These are phyloP conservation scores for Tagetes patula DNA, from an alignment of 129 eudicot genomes.

Conservation along the genomic window DNA sequence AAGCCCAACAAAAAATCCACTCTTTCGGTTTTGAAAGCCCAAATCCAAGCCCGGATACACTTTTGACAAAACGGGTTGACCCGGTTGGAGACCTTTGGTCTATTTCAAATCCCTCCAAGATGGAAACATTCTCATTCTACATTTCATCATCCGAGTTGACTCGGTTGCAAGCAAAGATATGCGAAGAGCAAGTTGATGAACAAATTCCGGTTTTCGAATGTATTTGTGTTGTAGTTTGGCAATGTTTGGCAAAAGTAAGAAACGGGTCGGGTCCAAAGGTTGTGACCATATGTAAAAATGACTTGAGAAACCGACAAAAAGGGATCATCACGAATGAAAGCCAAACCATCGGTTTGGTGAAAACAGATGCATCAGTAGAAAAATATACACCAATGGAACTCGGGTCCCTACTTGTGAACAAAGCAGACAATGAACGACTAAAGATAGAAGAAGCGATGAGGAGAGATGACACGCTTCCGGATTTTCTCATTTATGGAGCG, in stretches of 20 bases:
- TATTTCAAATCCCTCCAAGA: conserved; percentile 17
- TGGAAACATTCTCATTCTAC: conserved; percentile 47
- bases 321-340: conserved; percentile 33
- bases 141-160: conserved; percentile 38
- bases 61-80: conserved; percentile 48
- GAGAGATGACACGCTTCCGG: conserved; percentile 34
- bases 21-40: neutral
- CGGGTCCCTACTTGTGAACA: conserved; percentile 38
- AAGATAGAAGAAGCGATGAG: conserved; percentile 46
- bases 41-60: conserved; percentile 21
- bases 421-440: conserved; percentile 33
- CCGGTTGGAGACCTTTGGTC: conserved; percentile 76
- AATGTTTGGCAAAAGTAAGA: conserved; percentile 41
- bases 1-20: conserved; percentile 27
- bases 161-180: conserved; percentile 40
- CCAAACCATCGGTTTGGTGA: conserved; percentile 48
- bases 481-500: conserved; percentile 58
- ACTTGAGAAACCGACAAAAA: conserved; percentile 6
- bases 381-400: conserved; percentile 34
- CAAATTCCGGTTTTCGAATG: conserved; percentile 51
- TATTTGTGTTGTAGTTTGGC: conserved; percentile 62
- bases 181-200: neutral
- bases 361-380: conserved; percentile 28
- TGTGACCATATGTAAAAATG: conserved; percentile 51
- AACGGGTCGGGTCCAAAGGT: conserved; percentile 28